Conservation (phyloP, 805 yeast species). For the Kodamaea laetipori region DNA sequence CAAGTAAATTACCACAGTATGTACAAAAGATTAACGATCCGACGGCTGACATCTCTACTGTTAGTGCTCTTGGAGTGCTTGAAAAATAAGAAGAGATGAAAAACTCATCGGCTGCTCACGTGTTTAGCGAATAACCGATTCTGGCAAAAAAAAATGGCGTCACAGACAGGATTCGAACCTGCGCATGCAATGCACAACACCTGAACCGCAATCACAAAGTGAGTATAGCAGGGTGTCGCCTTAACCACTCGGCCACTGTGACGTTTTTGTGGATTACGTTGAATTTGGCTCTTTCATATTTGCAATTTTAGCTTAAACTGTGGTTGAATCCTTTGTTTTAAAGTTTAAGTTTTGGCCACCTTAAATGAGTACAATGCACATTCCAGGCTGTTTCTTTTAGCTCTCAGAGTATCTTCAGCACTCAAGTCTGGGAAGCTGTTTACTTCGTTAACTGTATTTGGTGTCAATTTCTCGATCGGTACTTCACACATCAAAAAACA, state of each 20-base stretch:
- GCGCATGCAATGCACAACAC: constrained; percentile 63
- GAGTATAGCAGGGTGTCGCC: constrained; percentile 49
- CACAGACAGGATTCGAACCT: constrained; percentile 99
- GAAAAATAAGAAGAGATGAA: constrained; percentile 11
- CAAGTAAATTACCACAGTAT: constrained; percentile 89
- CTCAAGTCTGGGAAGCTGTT: no score
- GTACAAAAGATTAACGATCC: constrained; percentile 94
- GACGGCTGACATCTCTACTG: constrained; percentile 80
- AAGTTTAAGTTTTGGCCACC: no score
- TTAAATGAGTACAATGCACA: no score
- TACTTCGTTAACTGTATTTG: no score
- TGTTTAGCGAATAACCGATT: constrained; percentile 1
- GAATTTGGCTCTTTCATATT: no score
- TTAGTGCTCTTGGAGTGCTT: not conserved
- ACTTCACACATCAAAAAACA: no score
- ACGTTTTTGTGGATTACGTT: constrained; percentile 24
- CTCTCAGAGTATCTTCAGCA: no score
- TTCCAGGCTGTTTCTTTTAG: no score
- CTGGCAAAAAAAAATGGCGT: constrained; percentile 72
- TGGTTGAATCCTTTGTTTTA: no score
- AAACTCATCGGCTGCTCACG: not conserved
- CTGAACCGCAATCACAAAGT: constrained; percentile 15
- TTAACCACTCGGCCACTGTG: constrained; percentile 56
- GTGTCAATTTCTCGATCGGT: no score
- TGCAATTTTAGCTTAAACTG: no score